Base-by-base conservation (phyloP, 2,329 filamentous ascomycete species). In the Penicillium sclerotiorum region DNA sequence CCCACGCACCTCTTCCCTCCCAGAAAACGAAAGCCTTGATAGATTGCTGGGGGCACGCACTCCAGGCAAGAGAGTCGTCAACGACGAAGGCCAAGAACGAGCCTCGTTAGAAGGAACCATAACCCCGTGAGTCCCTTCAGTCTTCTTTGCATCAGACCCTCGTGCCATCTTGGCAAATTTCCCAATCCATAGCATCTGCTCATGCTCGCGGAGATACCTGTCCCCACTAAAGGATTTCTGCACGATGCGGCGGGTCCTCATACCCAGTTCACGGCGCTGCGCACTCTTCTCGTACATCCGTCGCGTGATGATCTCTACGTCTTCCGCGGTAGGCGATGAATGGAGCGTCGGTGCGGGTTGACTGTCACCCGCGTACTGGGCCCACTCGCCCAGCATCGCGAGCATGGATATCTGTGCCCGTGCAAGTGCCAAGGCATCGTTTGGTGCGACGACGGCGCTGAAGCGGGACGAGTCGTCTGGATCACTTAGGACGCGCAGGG, bases 391-490 rank as follows among this genome's bases (percentile, higher is more conserved):
- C 1, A 85, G 69, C 73, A 87, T 78, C 6, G 77, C 81, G 11
- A 87, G 74, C 57, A 86, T 76, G 48, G 80, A 80, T 54, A 87
- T 80, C 59, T 87, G 84, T 0, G 84, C 84, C 20, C 79, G 74
- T 1, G 83, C 84, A 1, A 87, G 73, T 4, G 80, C 78, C 30
- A 77, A 75, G 4, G 83, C 77, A 62, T 87, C 84, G 57, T 86
- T 86, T 2, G 83, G 84, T 12, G 83, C 80, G 2, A 86, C 82
- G 5, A 86, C 80, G 49, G 82, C 83, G 54, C 81, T 83, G 69
- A 82, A 86, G 21, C 77, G 71, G 4, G 76, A 71, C 56, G 72
- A 75, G 39, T 74, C 72, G 42, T 78, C 69, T 2, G 71, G 69
- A 38, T 74, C 71, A 36, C 68, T 74, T 9, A 73, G 62, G 1